Conservation (phyloP, 1,284 basidiomycete species). For the Austroboletus novae-zelandiae region DNA sequence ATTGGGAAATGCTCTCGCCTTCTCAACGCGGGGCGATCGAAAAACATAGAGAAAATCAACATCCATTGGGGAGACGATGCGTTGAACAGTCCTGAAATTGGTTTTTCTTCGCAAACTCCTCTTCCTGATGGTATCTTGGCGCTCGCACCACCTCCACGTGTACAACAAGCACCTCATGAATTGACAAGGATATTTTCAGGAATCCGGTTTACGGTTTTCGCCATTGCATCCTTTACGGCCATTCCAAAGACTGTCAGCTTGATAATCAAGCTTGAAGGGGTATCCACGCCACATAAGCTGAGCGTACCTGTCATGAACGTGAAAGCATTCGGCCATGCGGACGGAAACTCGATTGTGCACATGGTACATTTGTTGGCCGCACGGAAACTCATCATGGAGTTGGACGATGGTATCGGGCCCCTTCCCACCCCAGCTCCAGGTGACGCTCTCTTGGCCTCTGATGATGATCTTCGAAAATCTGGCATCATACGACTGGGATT, state of each 20-base stretch:
- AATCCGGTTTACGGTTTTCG: slow-evolving; percentile 45
- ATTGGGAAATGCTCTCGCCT: slow-evolving; percentile 46
- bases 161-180: slow-evolving; percentile 45
- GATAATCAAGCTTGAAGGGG: slow-evolving; percentile 36
- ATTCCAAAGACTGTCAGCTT: slow-evolving; percentile 42
- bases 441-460: slow-evolving; percentile 23
- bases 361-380: slow-evolving; percentile 56
- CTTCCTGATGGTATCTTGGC: slow-evolving; percentile 15
- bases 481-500: slow-evolving; percentile 48
- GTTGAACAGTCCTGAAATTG: neutral
- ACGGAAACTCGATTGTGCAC: slow-evolving; percentile 29
- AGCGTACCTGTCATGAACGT: slow-evolving; percentile 39
- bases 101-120: neutral
- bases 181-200: slow-evolving; percentile 45
- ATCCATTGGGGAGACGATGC: slow-evolving; percentile 44
- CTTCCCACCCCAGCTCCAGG: slow-evolving; percentile 19
- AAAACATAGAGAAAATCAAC: slow-evolving; percentile 41
- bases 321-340: slow-evolving; percentile 31
- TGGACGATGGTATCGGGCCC: slow-evolving; percentile 36
- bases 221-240: slow-evolving; percentile 37
- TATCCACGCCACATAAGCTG: slow-evolving; percentile 31
- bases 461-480: slow-evolving; percentile 40
- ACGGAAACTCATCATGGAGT: slow-evolving; percentile 47
- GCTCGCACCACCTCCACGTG: slow-evolving; percentile 31
- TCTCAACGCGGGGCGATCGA: slow-evolving; percentile 47